A percentile compares a stretch with the other conserved stretches of the same genome.
Conservation (phyloP, 78 protist genomes). For the Blattamonas nauphoetae region DNA sequence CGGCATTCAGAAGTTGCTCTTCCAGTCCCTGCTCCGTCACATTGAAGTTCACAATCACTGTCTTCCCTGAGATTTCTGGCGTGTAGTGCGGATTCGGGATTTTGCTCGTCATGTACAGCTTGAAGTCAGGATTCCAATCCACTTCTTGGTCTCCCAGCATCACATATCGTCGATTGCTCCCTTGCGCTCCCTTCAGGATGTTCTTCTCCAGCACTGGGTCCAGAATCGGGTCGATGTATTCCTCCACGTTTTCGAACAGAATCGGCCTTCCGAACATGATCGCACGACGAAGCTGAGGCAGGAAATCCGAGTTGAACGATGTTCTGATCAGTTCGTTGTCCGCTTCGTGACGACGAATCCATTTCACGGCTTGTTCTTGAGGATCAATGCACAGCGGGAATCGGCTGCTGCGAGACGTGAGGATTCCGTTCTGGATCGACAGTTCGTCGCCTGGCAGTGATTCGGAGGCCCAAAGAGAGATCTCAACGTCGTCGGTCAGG, state of each 20-base stretch:
- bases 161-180: slow-evolving; percentile 23
- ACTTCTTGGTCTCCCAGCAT: slow-evolving; percentile 61
- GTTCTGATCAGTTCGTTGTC: slow-evolving; percentile 36
- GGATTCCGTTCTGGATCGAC: slow-evolving; percentile 33
- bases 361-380: slow-evolving; percentile 62
- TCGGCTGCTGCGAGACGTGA: neutral
- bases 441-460: slow-evolving; percentile 32
- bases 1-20: slow-evolving; percentile 68
- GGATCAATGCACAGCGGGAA: slow-evolving; percentile 41
- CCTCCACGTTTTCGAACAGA: slow-evolving; percentile 72
- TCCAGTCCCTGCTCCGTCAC: slow-evolving; percentile 71
- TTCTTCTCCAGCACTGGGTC: slow-evolving; percentile 65
- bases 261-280: slow-evolving; percentile 65
- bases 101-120: slow-evolving; percentile 61
- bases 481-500: slow-evolving; percentile 62
- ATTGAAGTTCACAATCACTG: slow-evolving; percentile 59
- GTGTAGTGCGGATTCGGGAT: slow-evolving; percentile 65
- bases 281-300: slow-evolving; percentile 51
- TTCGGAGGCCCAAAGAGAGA: slow-evolving; percentile 30
- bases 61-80: slow-evolving; percentile 65
- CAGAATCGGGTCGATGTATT: slow-evolving; percentile 75
- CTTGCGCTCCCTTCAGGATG: neutral
- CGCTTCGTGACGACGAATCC: slow-evolving; percentile 61
- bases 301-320: slow-evolving; percentile 33
- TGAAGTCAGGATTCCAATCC: slow-evolving; percentile 59